Evolutionary conservation across 345 rosid species (phyloP).

Genomic region (Populus simonii): DNA sequence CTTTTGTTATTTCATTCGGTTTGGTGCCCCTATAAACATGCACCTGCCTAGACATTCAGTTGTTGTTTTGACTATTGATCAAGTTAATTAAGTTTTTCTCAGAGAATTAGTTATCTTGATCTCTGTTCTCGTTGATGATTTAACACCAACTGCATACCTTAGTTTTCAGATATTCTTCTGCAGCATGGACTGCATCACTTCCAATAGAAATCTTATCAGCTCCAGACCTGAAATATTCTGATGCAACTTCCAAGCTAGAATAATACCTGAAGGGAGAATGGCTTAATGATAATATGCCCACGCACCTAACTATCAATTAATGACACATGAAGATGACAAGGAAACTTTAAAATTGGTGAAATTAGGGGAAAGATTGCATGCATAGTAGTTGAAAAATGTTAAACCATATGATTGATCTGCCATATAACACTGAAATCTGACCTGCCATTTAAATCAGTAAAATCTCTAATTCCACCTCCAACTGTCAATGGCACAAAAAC

Average conservation of each 20-base stretch:
- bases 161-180: conserved; percentile 80
- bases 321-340: not conserved
- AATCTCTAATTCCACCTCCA: conserved; percentile 98
- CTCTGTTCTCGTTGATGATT: not conserved
- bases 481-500: conserved; percentile 97
- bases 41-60: not conserved
- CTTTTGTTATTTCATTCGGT: not conserved
- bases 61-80: not conserved
- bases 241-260: conserved; percentile 97
- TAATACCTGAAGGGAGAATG: conserved; percentile 55
- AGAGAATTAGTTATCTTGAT: not conserved
- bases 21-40: not conserved
- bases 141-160: conserved; percentile 46
- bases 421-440: conserved; percentile 15
- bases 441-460: conserved; percentile 95
- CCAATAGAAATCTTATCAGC: conserved; percentile 97
- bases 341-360: not conserved
- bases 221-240: conserved; percentile 95
- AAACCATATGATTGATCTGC: not conserved
- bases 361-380: not conserved
- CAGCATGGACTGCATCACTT: conserved; percentile 93
- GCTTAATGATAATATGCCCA: not conserved
- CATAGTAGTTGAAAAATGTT: not conserved
- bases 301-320: not conserved
- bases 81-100: too few species aligned